Base-by-base conservation (phyloP, 2,329 filamentous ascomycete species). In the Diplodia corticola region DNA sequence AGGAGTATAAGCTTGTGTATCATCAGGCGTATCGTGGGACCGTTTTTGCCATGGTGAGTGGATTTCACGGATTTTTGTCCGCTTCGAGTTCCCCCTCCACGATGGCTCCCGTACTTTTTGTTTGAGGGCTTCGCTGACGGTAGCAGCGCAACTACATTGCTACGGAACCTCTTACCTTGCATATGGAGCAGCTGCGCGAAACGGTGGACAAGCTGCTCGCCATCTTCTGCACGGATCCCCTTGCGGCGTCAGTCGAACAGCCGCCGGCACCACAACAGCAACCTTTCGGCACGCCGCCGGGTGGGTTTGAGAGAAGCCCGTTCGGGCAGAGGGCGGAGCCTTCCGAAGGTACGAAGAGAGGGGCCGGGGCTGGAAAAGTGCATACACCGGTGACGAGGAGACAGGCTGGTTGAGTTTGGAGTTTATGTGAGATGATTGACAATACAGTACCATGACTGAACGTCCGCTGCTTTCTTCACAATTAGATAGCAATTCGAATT, bases 1-100 rank as follows among this genome's bases (percentile, higher is more conserved):
- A 83, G 65, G 82, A 84, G 68, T 85, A 80, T 73, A 85, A 84
- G 70, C 70, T 82, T 4, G 76, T 84, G 28, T 85, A 84, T 64
- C 82, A 85, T 66, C 82, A 84, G 68, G 79, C 80, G 2, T 83
- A 79, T 72, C 84, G 82, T 68, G 80, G 80, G 15, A 79, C 81
- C 2, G 77, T 77, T n/a, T 80, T 84, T 61, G 79, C 82, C 5
- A 78, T 84, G 63, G 77, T 79, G 69, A 71, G 72, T 69, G 1
- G n/a, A 24, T n/a, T n/a, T n/a, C n/a, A n/a, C n/a, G n/a, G n/a
- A n/a, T n/a, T n/a, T n/a, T n/a, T n/a, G n/a, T n/a, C 5, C 7
- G 1, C 10, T 64, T 7, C 4, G 10, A 2, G 13, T 28, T n/a
- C 44, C 5, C 37, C n/a, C n/a, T n/a, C n/a, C n/a, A n/a, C n/a